A percentile compares a stretch with the other conserved stretches of the same genome.
Evolutionary conservation across 2,329 filamentous ascomycete genomes (phyloP).

Genomic region (Trichoderma sp.): DNA sequence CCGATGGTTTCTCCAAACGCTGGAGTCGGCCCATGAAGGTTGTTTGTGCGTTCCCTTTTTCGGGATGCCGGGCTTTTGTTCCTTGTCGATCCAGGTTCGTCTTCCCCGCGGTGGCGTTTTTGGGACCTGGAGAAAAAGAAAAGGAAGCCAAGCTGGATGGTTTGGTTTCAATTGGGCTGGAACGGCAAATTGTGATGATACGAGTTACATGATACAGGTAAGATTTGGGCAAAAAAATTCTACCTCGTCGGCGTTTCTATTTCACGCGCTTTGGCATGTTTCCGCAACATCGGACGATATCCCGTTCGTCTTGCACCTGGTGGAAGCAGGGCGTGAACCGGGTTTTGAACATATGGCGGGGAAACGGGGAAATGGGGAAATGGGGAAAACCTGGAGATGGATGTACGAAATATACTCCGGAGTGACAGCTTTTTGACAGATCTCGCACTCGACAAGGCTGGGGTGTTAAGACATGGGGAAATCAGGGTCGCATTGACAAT

Average conservation of each 20-base stretch:
- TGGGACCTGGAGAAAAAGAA: background rate
- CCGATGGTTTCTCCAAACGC: background rate
- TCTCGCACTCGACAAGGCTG: background rate
- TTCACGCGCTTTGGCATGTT: background rate
- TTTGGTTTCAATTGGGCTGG: background rate
- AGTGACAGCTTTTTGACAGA: conserved; percentile 14
- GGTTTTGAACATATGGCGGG: conserved; percentile 13
- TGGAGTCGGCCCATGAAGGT: background rate
- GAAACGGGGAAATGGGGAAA: conserved; percentile 19
- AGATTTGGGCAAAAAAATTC: background rate
- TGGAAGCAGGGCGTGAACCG: background rate
- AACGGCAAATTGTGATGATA: conserved; percentile 11
- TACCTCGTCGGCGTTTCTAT: conserved; percentile 8
- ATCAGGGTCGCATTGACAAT: background rate
- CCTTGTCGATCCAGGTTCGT: background rate
- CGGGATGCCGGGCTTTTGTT: background rate
- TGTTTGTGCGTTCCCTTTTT: background rate
- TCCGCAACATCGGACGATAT: background rate
- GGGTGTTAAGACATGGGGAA: background rate
- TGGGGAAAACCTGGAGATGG: conserved; percentile 14
- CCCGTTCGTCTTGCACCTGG: background rate
- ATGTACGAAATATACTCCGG: conserved; percentile 9
- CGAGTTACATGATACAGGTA: background rate
- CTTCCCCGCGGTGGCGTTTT: conserved; percentile 9
- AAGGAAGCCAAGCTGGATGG: background rate